Percentiles rank a stretch among this genome's conserved stretches.
Conservation (phyloP, 2,329 filamentous ascomycete genomes). For the Colletotrichum coccodes region DNA sequence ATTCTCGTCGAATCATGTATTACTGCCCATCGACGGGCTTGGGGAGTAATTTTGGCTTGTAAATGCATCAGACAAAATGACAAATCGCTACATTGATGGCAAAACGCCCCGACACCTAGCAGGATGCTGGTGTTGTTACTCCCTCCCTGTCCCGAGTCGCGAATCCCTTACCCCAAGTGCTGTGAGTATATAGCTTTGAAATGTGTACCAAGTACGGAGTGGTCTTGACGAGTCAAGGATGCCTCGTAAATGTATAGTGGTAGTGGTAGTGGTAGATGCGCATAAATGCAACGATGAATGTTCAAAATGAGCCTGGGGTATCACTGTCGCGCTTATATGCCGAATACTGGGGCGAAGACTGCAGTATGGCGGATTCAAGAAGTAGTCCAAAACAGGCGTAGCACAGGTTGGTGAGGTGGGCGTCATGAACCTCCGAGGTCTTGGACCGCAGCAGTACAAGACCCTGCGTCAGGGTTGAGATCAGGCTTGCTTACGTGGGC, state of each 20-base stretch:
- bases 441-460: neutral
- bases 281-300: neutral
- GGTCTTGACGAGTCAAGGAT: neutral
- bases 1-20: slow-evolving; percentile 26
- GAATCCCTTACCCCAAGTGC: neutral
- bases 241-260: neutral
- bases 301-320: slow-evolving; percentile 11
- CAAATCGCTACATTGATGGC: slow-evolving; percentile 20
- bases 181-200: neutral
- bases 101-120: slow-evolving; percentile 27
- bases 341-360: neutral
- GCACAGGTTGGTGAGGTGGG: neutral
- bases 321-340: slow-evolving; percentile 16
- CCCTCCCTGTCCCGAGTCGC: neutral
- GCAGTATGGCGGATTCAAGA: neutral
- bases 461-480: neutral
- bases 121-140: slow-evolving; percentile 1
- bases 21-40: slow-evolving; percentile 3
- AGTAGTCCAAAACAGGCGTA: neutral
- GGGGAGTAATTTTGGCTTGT: neutral
- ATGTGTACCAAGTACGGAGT: neutral
- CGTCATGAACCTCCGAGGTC: neutral
- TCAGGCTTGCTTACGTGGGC: neutral
- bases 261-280: neutral
- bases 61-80: slow-evolving; percentile 17